phyloP scores from a whole-genome alignment of 148 eudicot species.

The Drosera capensis region DNA sequence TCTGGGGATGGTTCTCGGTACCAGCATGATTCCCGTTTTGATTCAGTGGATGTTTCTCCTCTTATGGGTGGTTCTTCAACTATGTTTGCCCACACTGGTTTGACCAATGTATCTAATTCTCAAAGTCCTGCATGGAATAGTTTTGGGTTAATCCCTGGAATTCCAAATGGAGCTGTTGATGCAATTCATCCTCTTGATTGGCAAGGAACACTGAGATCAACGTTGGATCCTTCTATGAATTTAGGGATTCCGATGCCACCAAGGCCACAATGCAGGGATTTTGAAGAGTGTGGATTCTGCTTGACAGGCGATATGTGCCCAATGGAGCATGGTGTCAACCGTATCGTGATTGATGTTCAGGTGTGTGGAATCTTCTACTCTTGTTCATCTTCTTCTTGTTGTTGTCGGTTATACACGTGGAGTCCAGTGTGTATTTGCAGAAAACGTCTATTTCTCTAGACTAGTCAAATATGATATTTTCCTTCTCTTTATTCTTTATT shows the following conservation, averaged over 20 bases:
- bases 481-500: too few species aligned
- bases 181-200: slow-evolving; percentile 59
- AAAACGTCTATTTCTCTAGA: too few species aligned
- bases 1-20: slow-evolving; percentile 49
- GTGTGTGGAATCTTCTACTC: slow-evolving; percentile 17
- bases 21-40: slow-evolving; percentile 50
- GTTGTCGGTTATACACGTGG: too few species aligned
- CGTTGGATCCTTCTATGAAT: slow-evolving; percentile 46
- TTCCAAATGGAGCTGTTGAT: slow-evolving; percentile 67
- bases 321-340: slow-evolving; percentile 95
- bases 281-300: slow-evolving; percentile 97
- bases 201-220: slow-evolving; percentile 50
- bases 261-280: slow-evolving; percentile 88
- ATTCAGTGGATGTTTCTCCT: slow-evolving; percentile 40
- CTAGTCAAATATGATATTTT: too few species aligned
- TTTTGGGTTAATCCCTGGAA: slow-evolving; percentile 63
- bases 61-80: slow-evolving; percentile 42
- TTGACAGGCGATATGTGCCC: slow-evolving; percentile 97
- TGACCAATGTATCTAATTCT: slow-evolving; percentile 43
- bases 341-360: slow-evolving; percentile 95
- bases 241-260: slow-evolving; percentile 63
- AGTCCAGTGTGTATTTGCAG: neutral
- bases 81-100: slow-evolving; percentile 55
- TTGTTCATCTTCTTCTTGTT: neutral
- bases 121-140: slow-evolving; percentile 56